Conservation (phyloP, 768 basidiomycete genomes). For the Tylopilus felleus region DNA sequence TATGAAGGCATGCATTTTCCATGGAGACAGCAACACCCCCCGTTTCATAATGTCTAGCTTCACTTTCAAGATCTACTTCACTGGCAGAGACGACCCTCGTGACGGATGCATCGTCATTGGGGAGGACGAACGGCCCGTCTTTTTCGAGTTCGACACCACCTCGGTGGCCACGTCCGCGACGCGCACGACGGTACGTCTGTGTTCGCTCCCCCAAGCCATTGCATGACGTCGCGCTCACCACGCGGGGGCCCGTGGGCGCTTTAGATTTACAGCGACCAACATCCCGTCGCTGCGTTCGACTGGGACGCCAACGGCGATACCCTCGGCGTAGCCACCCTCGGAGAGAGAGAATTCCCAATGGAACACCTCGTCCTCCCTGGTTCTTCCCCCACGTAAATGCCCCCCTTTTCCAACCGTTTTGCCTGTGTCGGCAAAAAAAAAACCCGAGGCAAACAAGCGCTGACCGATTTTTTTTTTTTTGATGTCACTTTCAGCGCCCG, state of each 20-base stretch:
- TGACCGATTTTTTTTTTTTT: background rate
- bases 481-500: slow-evolving; percentile 46
- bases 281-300: slow-evolving; percentile 51
- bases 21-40: slow-evolving; percentile 1
- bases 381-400: slow-evolving; percentile 44
- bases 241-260: background rate
- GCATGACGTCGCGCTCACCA: background rate
- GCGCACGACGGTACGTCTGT: slow-evolving; percentile 26
- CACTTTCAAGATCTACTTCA: slow-evolving; percentile 63
- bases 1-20: slow-evolving; percentile 26
- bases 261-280: slow-evolving; percentile 42
- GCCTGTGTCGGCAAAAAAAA: too few relatives aligned
- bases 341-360: slow-evolving; percentile 55
- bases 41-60: slow-evolving; percentile 30
- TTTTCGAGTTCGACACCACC: slow-evolving; percentile 65
- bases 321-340: slow-evolving; percentile 49
- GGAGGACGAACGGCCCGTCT: slow-evolving; percentile 54
- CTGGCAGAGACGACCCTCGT: slow-evolving; percentile 65
- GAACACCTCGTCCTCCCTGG: slow-evolving; percentile 56
- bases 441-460: slow-evolving; percentile 7
- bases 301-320: slow-evolving; percentile 34
- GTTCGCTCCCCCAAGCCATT: background rate
- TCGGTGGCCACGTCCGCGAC: slow-evolving; percentile 16
- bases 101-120: slow-evolving; percentile 64
- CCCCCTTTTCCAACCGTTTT: too few relatives aligned